These are phyloP conservation scores for Capsicum chinense DNA, from an alignment of 257 asterid species.

Conservation along the genomic window DNA sequence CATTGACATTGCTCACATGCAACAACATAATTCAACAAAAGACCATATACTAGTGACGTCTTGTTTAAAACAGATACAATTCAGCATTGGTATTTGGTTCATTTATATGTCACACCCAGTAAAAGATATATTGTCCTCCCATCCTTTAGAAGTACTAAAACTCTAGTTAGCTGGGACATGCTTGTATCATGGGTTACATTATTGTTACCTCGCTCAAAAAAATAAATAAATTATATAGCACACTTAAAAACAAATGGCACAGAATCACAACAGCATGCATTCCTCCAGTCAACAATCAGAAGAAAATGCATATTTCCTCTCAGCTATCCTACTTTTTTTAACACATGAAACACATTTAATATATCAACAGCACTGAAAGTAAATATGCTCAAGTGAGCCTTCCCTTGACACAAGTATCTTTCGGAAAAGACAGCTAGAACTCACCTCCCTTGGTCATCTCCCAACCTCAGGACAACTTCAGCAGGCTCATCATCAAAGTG, in stretches of 20 bases:
- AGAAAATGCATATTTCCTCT: neutral
- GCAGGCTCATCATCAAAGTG: slow-evolving; percentile 96
- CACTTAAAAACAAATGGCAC: neutral
- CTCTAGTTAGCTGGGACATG: neutral
- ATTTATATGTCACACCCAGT: neutral
- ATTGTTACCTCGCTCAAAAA: no score
- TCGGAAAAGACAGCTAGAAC: slow-evolving; percentile 34
- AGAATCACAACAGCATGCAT: neutral
- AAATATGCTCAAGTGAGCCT: neutral
- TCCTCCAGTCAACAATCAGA: neutral
- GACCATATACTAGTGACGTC: neutral
- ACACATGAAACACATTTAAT: neutral
- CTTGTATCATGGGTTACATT: neutral
- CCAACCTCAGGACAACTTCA: slow-evolving; percentile 94
- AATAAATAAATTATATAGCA: no score
- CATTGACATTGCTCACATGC: neutral
- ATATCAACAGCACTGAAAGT: neutral
- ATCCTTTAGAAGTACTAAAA: neutral
- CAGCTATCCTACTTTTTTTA: neutral
- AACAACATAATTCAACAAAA: neutral
- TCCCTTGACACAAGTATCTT: neutral
- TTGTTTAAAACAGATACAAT: neutral
- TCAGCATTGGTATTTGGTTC: neutral
- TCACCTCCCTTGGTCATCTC: slow-evolving; percentile 96
- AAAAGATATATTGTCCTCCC: neutral